Percentiles rank a stretch among this genome's conserved stretches.
Evolutionary conservation across 1,139 yeast species (phyloP).

Genomic region (Tardiomyces depauwii): DNA sequence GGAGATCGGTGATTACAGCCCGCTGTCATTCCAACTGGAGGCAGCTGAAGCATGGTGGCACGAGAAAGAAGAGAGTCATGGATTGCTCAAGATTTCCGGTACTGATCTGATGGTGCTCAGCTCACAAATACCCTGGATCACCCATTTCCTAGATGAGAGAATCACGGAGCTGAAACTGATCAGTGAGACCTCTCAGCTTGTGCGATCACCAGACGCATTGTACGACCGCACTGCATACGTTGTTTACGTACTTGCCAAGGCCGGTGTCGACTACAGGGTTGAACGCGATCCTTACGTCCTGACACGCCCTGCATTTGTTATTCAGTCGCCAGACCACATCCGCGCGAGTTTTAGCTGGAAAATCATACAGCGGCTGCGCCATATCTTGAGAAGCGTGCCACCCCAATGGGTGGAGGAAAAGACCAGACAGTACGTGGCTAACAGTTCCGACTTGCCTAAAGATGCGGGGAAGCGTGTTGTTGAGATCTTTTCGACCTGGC

Average conservation of each 20-base stretch:
- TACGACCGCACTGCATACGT: background rate
- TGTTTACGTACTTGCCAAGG: slow-evolving; percentile 37
- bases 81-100: background rate
- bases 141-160: background rate
- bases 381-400: slow-evolving; percentile 56
- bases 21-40: slow-evolving; percentile 18
- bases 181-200: background rate
- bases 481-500: slow-evolving; percentile 63
- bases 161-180: background rate
- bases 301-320: slow-evolving; percentile 77
- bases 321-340: slow-evolving; percentile 63
- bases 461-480: slow-evolving; percentile 46
- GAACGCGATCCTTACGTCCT: slow-evolving; percentile 82
- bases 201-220: background rate
- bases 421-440: slow-evolving; percentile 10
- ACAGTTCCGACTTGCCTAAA: slow-evolving; percentile 31
- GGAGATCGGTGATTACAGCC: slow-evolving; percentile 7
- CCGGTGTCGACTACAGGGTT: slow-evolving; percentile 48
- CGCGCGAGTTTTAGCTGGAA: slow-evolving; percentile 85
- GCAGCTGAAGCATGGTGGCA: slow-evolving; percentile 21
- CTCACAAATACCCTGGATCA: background rate
- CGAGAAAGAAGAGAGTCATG: slow-evolving; percentile 6
- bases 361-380: slow-evolving; percentile 64
- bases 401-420: slow-evolving; percentile 33
- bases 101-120: background rate